These are phyloP conservation scores for Fusarium sp. DNA, from an alignment of 2,329 filamentous ascomycete genomes.

Conservation along the genomic window DNA sequence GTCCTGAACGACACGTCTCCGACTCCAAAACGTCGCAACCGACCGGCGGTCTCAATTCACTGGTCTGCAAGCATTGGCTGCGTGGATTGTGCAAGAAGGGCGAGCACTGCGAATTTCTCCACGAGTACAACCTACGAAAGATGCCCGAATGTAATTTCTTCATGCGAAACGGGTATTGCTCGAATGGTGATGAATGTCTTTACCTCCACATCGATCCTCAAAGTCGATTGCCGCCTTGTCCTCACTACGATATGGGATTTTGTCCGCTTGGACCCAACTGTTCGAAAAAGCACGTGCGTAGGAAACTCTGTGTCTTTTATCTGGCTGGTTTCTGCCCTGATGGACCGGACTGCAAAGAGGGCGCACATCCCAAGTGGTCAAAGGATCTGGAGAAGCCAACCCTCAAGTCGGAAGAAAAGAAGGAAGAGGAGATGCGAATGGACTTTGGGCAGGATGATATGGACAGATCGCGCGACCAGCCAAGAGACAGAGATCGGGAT, in stretches of 20 bases:
- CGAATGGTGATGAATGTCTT: slow-evolving; percentile 95
- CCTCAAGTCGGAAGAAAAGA: slow-evolving; percentile 74
- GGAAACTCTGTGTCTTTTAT: slow-evolving; percentile 84
- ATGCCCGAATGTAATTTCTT: slow-evolving; percentile 99
- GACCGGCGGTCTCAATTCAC: slow-evolving; percentile 74
- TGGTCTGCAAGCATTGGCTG: slow-evolving; percentile 99
- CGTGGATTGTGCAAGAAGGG: slow-evolving; percentile 98
- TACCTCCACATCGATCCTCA: slow-evolving; percentile 91
- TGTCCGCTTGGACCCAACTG: slow-evolving; percentile 90
- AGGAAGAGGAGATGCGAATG: slow-evolving; percentile 58
- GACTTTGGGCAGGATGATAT: slow-evolving; percentile 52
- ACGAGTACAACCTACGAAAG: slow-evolving; percentile 97
- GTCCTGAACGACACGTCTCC: slow-evolving; percentile 82
- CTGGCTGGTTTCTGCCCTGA: slow-evolving; percentile 95
- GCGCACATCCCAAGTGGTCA: slow-evolving; percentile 85
- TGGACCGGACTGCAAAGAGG: slow-evolving; percentile 77
- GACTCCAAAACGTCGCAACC: slow-evolving; percentile 51
- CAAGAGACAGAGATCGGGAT: slow-evolving; percentile 44
- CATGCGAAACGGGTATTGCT: slow-evolving; percentile 91
- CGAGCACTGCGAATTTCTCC: slow-evolving; percentile 94
- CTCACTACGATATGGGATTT: slow-evolving; percentile 94
- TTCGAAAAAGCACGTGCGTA: slow-evolving; percentile 87
- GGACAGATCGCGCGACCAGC: slow-evolving; percentile 51
- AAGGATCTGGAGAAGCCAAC: slow-evolving; percentile 80
- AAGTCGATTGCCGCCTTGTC: slow-evolving; percentile 81